A percentile compares a stretch with the other conserved stretches of the same genome.
Evolutionary conservation across 192 early-diverging fungal species (phyloP).

Genomic region (Allomyces arbusculus): DNA sequence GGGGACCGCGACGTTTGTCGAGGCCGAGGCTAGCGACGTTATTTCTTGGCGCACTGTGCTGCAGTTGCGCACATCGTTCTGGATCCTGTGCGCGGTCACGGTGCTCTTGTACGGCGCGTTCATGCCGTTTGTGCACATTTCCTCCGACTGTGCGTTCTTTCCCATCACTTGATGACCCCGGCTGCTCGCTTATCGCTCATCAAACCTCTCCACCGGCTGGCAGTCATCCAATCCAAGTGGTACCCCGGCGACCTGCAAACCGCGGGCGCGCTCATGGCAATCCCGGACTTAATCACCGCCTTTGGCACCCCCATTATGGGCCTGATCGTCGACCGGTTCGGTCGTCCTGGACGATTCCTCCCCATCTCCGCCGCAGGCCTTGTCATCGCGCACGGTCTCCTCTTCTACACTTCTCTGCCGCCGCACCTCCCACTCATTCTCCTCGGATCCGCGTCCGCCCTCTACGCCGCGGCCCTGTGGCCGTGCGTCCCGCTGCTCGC

Average conservation of each 20-base stretch:
- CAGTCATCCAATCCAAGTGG: slow-evolving; percentile 19
- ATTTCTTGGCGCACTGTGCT: too few species aligned
- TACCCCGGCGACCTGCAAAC: slow-evolving; percentile 24
- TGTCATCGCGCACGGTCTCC: slow-evolving; percentile 18
- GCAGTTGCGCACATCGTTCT: slow-evolving; percentile 22
- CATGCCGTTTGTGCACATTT: slow-evolving; percentile 31
- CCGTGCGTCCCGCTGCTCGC: slow-evolving; percentile 44
- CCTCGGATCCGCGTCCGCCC: slow-evolving; percentile 30
- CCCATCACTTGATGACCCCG: too few species aligned
- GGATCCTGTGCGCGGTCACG: slow-evolving; percentile 28
- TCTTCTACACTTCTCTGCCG: slow-evolving; percentile 20
- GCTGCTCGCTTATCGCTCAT: too few species aligned
- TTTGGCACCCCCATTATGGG: not conserved
- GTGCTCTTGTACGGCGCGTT: slow-evolving; percentile 32
- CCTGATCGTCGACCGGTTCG: slow-evolving; percentile 6
- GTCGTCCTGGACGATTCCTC: slow-evolving; percentile 23
- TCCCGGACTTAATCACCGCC: slow-evolving; percentile 3
- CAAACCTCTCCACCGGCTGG: too few species aligned
- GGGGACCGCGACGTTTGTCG: too few species aligned
- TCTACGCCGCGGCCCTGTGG: slow-evolving; percentile 40
- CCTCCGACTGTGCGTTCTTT: slow-evolving; percentile 12
- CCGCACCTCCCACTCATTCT: slow-evolving; percentile 25
- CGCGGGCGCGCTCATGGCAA: slow-evolving; percentile 30
- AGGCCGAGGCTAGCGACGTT: too few species aligned
- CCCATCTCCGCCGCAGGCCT: slow-evolving; percentile 21